phyloP scores from a whole-genome alignment of 257 asterid genomes.

The Penstemon newberryi region DNA sequence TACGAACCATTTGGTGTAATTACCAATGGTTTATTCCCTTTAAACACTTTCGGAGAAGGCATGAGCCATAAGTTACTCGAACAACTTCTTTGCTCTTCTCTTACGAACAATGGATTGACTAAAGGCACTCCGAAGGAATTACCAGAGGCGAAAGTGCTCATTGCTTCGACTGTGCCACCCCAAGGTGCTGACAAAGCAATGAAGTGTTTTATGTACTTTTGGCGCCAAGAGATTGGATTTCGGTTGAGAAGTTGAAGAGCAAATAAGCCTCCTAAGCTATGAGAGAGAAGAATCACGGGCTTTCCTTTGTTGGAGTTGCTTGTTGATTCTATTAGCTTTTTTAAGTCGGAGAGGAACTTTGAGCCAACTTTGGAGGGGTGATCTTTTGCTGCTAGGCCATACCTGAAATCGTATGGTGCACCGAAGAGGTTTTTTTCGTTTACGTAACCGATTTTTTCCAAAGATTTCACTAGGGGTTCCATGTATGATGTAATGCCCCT shows the following conservation, averaged over 20 bases:
- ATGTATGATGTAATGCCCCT: slow-evolving; percentile 68
- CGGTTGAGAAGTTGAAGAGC: slow-evolving; percentile 63
- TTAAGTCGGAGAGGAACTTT: slow-evolving; percentile 51
- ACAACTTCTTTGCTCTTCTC: slow-evolving; percentile 73
- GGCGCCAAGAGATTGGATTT: slow-evolving; percentile 50
- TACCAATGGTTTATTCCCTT: slow-evolving; percentile 32
- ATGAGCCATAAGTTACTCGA: slow-evolving; percentile 72
- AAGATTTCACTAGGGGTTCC: slow-evolving; percentile 58
- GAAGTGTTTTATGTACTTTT: slow-evolving; percentile 63
- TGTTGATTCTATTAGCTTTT: slow-evolving; percentile 54
- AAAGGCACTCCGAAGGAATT: slow-evolving; percentile 67
- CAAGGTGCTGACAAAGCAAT: slow-evolving; percentile 76
- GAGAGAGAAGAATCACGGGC: slow-evolving; percentile 70
- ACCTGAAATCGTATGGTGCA: slow-evolving; percentile 88
- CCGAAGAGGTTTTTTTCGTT: slow-evolving; percentile 67
- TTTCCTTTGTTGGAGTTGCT: slow-evolving; percentile 49
- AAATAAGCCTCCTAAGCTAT: slow-evolving; percentile 74
- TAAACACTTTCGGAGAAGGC: slow-evolving; percentile 66
- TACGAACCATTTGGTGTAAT: slow-evolving; percentile 42
- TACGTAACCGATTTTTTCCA: slow-evolving; percentile 62
- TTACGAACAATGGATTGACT: slow-evolving; percentile 63
- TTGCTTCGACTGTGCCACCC: slow-evolving; percentile 81
- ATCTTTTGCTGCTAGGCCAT: slow-evolving; percentile 69
- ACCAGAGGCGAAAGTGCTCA: slow-evolving; percentile 79
- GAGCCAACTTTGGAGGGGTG: slow-evolving; percentile 60